Evolutionary conservation across 2,329 filamentous ascomycete species (phyloP).

Genomic region (Capronia epimyces): DNA sequence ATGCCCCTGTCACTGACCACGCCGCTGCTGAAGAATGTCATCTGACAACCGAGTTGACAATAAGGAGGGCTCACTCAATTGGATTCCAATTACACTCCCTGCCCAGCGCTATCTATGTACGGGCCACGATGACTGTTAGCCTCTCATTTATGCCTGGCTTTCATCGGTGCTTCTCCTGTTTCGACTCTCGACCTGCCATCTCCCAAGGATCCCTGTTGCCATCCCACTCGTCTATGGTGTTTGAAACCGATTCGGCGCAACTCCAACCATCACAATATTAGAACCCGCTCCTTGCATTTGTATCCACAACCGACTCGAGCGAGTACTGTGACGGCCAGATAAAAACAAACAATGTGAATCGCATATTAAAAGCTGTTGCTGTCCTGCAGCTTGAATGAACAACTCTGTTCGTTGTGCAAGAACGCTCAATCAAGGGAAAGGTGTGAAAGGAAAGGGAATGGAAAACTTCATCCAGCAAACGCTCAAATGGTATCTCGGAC

Average conservation of each 20-base stretch:
- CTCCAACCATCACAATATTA: background rate
- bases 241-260: background rate
- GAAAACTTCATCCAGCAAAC: slow-evolving; percentile 5
- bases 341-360: background rate
- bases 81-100: too few relatives aligned
- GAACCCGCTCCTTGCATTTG: background rate
- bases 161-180: too few relatives aligned
- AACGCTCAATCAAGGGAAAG: slow-evolving; percentile 20
- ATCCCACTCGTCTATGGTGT: background rate
- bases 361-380: background rate
- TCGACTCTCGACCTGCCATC: too few relatives aligned
- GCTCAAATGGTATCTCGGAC: slow-evolving; percentile 21
- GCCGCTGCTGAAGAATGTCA: too few relatives aligned
- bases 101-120: too few relatives aligned
- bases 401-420: slow-evolving; percentile 10
- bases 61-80: too few relatives aligned
- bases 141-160: too few relatives aligned
- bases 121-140: too few relatives aligned
- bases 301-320: background rate
- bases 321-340: background rate
- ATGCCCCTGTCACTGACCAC: too few relatives aligned
- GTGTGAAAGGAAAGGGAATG: background rate
- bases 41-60: too few relatives aligned
- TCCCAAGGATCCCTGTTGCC: background rate
- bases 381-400: slow-evolving; percentile 14